Conservation (phyloP, 768 basidiomycete genomes). For the Podaxis sp. region DNA sequence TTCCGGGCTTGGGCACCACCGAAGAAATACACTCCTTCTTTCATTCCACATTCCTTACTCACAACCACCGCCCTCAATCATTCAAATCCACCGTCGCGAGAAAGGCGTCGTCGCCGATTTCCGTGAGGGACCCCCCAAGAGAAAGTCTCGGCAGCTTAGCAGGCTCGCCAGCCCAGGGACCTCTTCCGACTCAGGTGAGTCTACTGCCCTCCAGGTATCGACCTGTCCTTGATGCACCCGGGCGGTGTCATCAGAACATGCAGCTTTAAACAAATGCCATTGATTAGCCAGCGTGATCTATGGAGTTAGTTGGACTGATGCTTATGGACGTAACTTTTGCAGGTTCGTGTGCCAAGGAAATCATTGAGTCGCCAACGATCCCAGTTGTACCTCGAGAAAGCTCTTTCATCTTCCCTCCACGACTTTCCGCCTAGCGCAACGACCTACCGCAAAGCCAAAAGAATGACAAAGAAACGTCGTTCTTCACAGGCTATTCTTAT, state of each 20-base stretch:
- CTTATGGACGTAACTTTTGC: constrained; percentile 8
- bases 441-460: background rate
- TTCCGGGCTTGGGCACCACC: background rate
- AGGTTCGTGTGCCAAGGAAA: constrained; percentile 18
- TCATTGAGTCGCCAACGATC: background rate
- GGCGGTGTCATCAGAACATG: constrained; percentile 9
- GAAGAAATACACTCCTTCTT: background rate
- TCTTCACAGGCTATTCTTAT: constrained; percentile 51
- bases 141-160: constrained; percentile 20
- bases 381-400: constrained; percentile 12
- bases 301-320: constrained; percentile 16
- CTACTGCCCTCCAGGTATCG: background rate
- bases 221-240: constrained; percentile 1
- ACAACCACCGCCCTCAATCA: background rate
- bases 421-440: constrained; percentile 1
- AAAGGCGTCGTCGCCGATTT: constrained; percentile 1
- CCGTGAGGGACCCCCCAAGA: constrained; percentile 28
- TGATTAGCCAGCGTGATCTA: constrained; percentile 5
- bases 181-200: constrained; percentile 26
- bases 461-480: constrained; percentile 46
- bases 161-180: constrained; percentile 16
- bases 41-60: background rate
- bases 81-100: background rate
- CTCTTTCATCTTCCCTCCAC: constrained; percentile 14
- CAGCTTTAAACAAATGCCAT: background rate